Base-by-base conservation (phyloP, 164 flowering plant genomes). In the Magnolia changhungtana region DNA sequence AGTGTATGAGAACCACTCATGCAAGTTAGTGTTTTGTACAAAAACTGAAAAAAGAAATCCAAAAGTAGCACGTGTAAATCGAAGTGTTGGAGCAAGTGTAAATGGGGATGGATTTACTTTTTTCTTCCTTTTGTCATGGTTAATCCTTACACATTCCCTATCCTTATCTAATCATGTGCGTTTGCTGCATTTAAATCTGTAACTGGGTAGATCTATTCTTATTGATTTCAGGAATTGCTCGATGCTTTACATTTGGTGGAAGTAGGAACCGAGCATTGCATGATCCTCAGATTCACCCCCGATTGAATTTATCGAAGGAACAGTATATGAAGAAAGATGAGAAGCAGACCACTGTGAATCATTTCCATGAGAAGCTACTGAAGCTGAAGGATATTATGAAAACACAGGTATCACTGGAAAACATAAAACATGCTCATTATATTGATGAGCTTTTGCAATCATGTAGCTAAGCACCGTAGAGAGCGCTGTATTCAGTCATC, bases 211-310 rank as follows among this genome's bases (percentile, higher is more conserved):
- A 24, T 29, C 8, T 18, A 8, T 49, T 37, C 14, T 24, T 1
- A 64, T 52, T 68, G 8, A 58, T 82, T 80, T 76, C 84, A 94
- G 98, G 97, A 79, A 91, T 95, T 81, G 98, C 98, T 71, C 92
- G 98, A 18, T 95, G 98, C 86, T 92, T 95, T 78, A 93, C 97
- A 1, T 95, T 93, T 86, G 97, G 98, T 76, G 98, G 98, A 76
- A 95, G 92, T 79, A 83, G 93, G 80, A 90, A 88, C 63, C 77
- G 82, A 69, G 89, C 83, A 72, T 89, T 95, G 70, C 94, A 95
- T 83, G 93, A 91, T 79, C 94, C 97, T 63, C 78, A 75, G 67
- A 84, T 93, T 50, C 73, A 74, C 55, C 95, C 98, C 58, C 83
- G 95, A 50, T 75, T 81, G 49, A 82, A 87, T 75, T 73, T 95